A percentile compares a stretch with the other conserved stretches of the same genome.
Evolutionary conservation across 2,329 filamentous ascomycete genomes (phyloP).

Genomic region (Zymoseptoria pseudotritici): DNA sequence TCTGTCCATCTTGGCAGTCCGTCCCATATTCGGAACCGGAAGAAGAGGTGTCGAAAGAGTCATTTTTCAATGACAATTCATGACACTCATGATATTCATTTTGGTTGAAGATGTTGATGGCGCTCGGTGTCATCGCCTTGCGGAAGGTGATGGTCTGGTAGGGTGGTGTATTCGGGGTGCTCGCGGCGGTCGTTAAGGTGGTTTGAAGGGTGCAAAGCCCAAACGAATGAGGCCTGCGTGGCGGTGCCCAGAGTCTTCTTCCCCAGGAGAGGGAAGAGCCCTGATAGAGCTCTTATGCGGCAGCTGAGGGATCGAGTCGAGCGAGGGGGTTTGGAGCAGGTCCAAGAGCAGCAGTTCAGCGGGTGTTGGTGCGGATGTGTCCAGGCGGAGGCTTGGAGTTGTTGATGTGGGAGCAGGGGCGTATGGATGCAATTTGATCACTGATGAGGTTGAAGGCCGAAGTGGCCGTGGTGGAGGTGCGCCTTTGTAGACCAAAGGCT

Average conservation of each 20-base stretch:
- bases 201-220: slow-evolving; percentile 89
- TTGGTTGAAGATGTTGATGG: slow-evolving; percentile 45
- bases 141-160: slow-evolving; percentile 9
- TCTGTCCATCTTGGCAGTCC: slow-evolving; percentile 42
- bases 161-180: slow-evolving; percentile 16
- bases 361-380: slow-evolving; percentile 29
- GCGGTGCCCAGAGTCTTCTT: slow-evolving; percentile 99
- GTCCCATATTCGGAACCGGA: slow-evolving; percentile 19
- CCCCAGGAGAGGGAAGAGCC: slow-evolving; percentile 95
- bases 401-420: slow-evolving; percentile 41
- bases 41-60: slow-evolving; percentile 10
- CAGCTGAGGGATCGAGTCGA: slow-evolving; percentile 71
- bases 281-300: slow-evolving; percentile 98
- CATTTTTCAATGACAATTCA: slow-evolving; percentile 31
- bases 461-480: slow-evolving; percentile 36
- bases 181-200: slow-evolving; percentile 66
- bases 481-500: slow-evolving; percentile 36
- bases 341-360: slow-evolving; percentile 38
- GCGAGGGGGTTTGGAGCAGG: slow-evolving; percentile 41
- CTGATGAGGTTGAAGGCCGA: slow-evolving; percentile 36
- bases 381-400: slow-evolving; percentile 39
- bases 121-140: slow-evolving; percentile 66
- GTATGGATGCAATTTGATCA: slow-evolving; percentile 42
- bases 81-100: slow-evolving; percentile 22
- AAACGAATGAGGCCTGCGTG: slow-evolving; percentile 58